Percentiles rank a stretch among this genome's conserved stretches.
Conservation (phyloP, 345 rosid genomes). For the Eucalyptus victrix region DNA sequence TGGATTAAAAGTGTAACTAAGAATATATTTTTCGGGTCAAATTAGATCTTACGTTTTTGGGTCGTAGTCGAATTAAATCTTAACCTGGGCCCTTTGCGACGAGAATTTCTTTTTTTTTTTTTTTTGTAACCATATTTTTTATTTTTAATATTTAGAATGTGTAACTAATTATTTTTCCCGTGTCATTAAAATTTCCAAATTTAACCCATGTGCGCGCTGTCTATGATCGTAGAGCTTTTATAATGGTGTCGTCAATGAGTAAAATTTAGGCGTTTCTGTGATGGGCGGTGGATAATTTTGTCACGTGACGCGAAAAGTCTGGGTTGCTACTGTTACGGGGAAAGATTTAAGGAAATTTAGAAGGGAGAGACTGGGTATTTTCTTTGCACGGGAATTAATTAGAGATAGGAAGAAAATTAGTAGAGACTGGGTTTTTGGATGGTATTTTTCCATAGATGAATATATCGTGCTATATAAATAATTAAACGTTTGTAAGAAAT, state of each 20-base stretch:
- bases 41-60: too few relatives aligned
- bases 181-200: neutral
- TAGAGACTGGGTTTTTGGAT: too few relatives aligned
- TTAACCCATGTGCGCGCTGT: fast-evolving
- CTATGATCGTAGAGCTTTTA: neutral
- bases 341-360: neutral
- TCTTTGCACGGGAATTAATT: too few relatives aligned
- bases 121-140: fast-evolving
- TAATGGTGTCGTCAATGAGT: neutral
- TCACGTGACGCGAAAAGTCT: neutral
- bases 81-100: neutral
- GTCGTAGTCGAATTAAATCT: neutral
- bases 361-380: too few relatives aligned
- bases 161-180: neutral
- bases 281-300: neutral
- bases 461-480: neutral
- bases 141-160: neutral
- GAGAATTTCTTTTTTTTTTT: fast-evolving
- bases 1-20: neutral
- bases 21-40: too few relatives aligned
- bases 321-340: neutral
- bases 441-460: neutral
- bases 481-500: neutral
- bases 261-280: neutral
- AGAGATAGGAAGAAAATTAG: neutral